These are phyloP conservation scores for Jaminaea rosea DNA, from an alignment of 1,284 basidiomycete species.

Conservation along the genomic window DNA sequence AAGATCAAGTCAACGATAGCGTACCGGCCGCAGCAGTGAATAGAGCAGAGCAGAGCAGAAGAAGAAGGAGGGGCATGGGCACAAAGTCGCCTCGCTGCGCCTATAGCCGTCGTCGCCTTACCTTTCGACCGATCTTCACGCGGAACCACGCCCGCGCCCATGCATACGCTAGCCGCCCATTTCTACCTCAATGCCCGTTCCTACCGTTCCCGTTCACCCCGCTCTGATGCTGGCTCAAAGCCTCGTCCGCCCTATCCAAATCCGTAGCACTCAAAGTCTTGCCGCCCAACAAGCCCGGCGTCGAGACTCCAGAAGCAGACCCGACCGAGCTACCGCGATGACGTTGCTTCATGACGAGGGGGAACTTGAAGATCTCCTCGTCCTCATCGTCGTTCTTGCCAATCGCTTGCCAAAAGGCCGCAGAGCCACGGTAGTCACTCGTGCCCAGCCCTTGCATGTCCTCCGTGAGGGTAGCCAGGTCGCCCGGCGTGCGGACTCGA, in stretches of 20 bases:
- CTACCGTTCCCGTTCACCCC: constrained; percentile 10
- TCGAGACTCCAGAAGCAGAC: constrained; percentile 33
- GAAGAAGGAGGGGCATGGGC: too few species aligned
- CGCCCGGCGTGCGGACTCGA: constrained; percentile 48
- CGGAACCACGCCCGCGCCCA: too few species aligned
- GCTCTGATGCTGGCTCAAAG: constrained; percentile 26
- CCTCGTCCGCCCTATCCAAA: constrained; percentile 32
- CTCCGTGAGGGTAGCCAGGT: constrained; percentile 37
- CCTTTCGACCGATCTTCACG: too few species aligned
- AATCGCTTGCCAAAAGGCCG: constrained; percentile 37
- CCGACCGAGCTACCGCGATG: constrained; percentile 33
- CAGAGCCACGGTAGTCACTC: constrained; percentile 32
- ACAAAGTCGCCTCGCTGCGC: too few species aligned
- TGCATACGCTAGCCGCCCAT: too few species aligned
- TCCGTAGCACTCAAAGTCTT: constrained; percentile 33
- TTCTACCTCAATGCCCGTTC: constrained; percentile 3
- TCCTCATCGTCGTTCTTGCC: constrained; percentile 34
- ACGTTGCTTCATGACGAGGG: constrained; percentile 33
- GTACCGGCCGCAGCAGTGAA: too few species aligned
- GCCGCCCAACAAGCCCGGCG: constrained; percentile 32
- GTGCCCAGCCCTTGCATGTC: constrained; percentile 38
- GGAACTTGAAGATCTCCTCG: constrained; percentile 27
- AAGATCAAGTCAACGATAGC: too few species aligned
- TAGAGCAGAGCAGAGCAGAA: too few species aligned
- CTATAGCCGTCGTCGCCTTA: too few species aligned